Evolutionary conservation across 495 filamentous ascomycete species (phyloP).

Genomic region (Friedmanniomyces endolithicus): DNA sequence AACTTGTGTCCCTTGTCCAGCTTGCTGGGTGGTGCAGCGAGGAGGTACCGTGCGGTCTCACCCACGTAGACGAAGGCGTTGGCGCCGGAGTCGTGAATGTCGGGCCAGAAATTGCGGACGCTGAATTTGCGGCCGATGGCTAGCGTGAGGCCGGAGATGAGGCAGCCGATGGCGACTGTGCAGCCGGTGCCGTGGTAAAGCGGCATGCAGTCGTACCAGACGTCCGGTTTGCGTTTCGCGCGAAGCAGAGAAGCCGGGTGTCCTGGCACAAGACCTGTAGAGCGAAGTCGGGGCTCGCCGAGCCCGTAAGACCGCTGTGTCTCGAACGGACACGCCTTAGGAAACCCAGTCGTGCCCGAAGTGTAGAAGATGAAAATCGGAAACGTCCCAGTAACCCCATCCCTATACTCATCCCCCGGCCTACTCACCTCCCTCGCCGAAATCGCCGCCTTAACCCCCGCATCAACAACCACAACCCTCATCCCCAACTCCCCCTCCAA

Average conservation of each 20-base stretch:
- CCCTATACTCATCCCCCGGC: slow-evolving; percentile 1
- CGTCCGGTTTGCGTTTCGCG: slow-evolving; percentile 28
- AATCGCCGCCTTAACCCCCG: slow-evolving; percentile 38
- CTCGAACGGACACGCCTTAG: slow-evolving; percentile 46
- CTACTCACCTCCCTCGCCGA: slow-evolving; percentile 31
- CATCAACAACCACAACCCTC: slow-evolving; percentile 40
- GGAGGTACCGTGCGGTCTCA: slow-evolving; percentile 64
- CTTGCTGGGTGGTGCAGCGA: slow-evolving; percentile 52
- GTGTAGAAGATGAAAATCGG: slow-evolving; percentile 23
- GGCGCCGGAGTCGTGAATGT: slow-evolving; percentile 53
- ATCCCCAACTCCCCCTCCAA: slow-evolving; percentile 44
- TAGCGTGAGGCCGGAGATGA: slow-evolving; percentile 47
- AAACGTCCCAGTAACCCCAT: slow-evolving; percentile 7
- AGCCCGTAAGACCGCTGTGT: slow-evolving; percentile 32
- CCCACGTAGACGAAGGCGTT: slow-evolving; percentile 75
- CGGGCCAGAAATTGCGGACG: slow-evolving; percentile 59
- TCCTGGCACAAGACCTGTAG: slow-evolving; percentile 42
- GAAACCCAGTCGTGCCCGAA: slow-evolving; percentile 53
- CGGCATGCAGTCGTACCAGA: slow-evolving; percentile 71
- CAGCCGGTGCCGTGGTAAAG: slow-evolving; percentile 59
- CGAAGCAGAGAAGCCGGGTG: background rate
- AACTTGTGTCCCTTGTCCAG: slow-evolving; percentile 55
- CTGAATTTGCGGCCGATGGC: slow-evolving; percentile 62
- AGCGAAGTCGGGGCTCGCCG: slow-evolving; percentile 35
- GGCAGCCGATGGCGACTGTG: slow-evolving; percentile 56